Percentiles rank a stretch among this genome's conserved stretches.
These are phyloP conservation scores for Dinochytrium kinnereticum DNA, from an alignment of 371 early-diverging fungal species.

Conservation along the genomic window DNA sequence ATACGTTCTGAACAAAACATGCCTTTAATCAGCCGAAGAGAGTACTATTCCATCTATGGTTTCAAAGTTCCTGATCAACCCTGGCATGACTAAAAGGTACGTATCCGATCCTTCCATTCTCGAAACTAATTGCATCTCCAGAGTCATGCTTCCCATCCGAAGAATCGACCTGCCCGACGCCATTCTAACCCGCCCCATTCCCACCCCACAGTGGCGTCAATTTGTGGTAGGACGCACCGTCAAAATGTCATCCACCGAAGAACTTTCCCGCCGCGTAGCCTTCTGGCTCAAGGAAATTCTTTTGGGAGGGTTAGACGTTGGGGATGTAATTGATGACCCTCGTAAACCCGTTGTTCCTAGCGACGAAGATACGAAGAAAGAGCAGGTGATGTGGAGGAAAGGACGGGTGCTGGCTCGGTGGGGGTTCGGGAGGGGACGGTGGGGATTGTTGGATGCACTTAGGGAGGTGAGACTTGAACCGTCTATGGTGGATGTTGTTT, in stretches of 20 bases:
- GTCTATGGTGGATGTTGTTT: constrained; percentile 12
- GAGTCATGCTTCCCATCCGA: constrained; percentile 73
- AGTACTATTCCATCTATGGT: constrained; percentile 42
- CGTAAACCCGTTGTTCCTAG: constrained; percentile 6
- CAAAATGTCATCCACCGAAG: constrained; percentile 59
- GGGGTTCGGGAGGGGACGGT: constrained; percentile 15
- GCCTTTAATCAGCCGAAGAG: constrained; percentile 42
- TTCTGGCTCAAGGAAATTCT: constrained; percentile 84
- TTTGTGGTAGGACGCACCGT: constrained; percentile 72
- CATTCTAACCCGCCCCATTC: constrained; percentile 63
- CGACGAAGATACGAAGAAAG: constrained; percentile 2
- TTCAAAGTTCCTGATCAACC: constrained; percentile 57
- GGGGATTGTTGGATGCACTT: not conserved
- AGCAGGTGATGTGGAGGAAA: constrained; percentile 5
- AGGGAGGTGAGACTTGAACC: constrained; percentile 3
- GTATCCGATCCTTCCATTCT: not conserved
- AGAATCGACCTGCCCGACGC: constrained; percentile 63
- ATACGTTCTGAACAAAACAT: too few relatives aligned
- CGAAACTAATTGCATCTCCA: constrained; percentile 39
- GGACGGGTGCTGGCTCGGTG: constrained; percentile 20
- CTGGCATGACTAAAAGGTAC: constrained; percentile 57
- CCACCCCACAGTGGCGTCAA: constrained; percentile 76
- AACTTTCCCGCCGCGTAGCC: constrained; percentile 59
- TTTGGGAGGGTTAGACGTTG: constrained; percentile 46
- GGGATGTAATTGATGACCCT: constrained; percentile 22